Evolutionary conservation across 2,329 filamentous ascomycete genomes (phyloP), one percentile per base, ranked within the genome.

Genomic region (Cladophialophora exuberans): DNA sequence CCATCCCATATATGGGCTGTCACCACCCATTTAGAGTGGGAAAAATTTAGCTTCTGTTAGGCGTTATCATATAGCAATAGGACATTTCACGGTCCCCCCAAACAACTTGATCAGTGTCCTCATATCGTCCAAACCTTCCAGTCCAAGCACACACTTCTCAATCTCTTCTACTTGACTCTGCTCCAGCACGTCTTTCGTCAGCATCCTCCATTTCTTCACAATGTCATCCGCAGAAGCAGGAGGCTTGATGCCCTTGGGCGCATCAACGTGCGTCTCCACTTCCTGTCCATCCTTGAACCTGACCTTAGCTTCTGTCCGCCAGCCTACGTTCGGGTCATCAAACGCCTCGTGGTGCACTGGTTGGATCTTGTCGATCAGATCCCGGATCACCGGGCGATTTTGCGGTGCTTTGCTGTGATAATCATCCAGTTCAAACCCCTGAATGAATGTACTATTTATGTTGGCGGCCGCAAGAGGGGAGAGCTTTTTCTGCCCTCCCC

Each of bases 341-440:
- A 58, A 45, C 30, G 49, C 53, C 6, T 26, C 15, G 31, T 49
- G 35, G 26, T 53, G 48, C 28, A 25, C 49, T 22, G 67, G 71
- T 4, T 54, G 55, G 1, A 57, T 68, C 52, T 69, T 72, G 6
- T 57, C 52, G 1, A 73, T 64, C 9, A 75, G 54, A 0, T 66
- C 55, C 70, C 72, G 74, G 1, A 75, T 52, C 2, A 64, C 43
- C 26, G 73, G 70, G 6, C 70, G 62, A 17, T 73, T 65, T 0
- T 75, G 62, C 0, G 74, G 76, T 1, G 74, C 74, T 23, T 62
- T 62, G 28, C 60, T 65, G 58, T 78, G 75, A 52, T 66, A 77
- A 56, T 78, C 75, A 54, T 78, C 74, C 1, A 78, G 59, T 56
- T 78, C 75, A 30, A 72, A 72, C 1, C 67, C 73, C 61, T 78